Evolutionary conservation across 148 eudicot genomes (phyloP), one percentile per base, ranked within the genome.

Genomic region (Silene conica): DNA sequence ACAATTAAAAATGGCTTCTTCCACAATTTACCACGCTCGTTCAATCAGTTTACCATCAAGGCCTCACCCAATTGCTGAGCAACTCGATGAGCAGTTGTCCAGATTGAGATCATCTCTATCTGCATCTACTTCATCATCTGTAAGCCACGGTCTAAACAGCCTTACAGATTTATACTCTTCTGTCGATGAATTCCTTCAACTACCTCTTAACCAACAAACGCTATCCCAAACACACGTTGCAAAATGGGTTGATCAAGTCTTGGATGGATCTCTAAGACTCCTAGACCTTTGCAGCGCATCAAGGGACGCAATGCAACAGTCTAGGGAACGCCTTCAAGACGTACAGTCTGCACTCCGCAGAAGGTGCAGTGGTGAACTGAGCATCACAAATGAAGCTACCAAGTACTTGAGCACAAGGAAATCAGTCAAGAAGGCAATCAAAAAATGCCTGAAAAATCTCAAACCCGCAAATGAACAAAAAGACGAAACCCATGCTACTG

Each of bases 31-130:
- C 73, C 79, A 69, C 31, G 65, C 75, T n/a, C 80, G 85, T 19
- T 82, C 85, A 14, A 69, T 79, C 67, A 79, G 85, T 56, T 83
- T 83, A 26, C 80, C 80, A 50, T 70, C 83, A 9, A 77, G 78
- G 61, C 54, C 85, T 46, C 80, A 77, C 65, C 78, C 78, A 71
- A 16, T 74, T 63, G n/a, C 55, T 13, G 69, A 58, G 26, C 80
- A 80, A 66, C 43, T 80, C 18, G 70, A 73, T 5, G 73, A 83
- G 41, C 78, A 70, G 6, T 59, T 80, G 46, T 67, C 79, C 46
- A 77, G 80, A 63, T 63, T 83, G 61, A 83, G 74, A n/a, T 69
- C 83, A 60, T 75, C 80, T 58, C 79, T 79, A 79, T 46, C 80
- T 28, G 57, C 86, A 63, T 75, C 83, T 4, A 66, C 82, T 22